Evolutionary conservation across 805 yeast species (phyloP), one percentile per base, ranked within the genome.

Genomic region (Starmerella bombi): DNA sequence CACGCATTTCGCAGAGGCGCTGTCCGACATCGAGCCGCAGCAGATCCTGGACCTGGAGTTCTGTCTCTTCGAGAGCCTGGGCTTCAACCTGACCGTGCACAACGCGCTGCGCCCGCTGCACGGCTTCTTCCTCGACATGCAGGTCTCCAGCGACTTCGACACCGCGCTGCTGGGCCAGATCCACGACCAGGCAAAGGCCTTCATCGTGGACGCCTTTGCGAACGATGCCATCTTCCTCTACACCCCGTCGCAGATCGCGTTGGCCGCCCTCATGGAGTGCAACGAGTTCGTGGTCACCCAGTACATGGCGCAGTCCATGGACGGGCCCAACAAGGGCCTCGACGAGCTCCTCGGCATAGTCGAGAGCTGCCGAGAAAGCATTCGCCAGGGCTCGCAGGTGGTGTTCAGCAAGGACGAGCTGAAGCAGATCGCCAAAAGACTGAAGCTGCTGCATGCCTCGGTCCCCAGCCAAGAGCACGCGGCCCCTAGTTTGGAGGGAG

Each of bases 221-320:
- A 75, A 88, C 16, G 94, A 91, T 56, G 86, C 73, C 3, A 64
- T 70, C 7, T 88, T 83, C 51, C 63, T 75, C 27, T 88, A 63
- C 60, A 77, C 97, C 0, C 99, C 99, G 1, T 94, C 97, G 1
- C 98, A 91, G 55, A 82, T 91, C 23, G 95, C 97, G 1, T 64
- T 91, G 38, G 91, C 95, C 0, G 83, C 91, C 14, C 66, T 86
- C 55, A 73, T 79, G 61, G 67, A 70, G 40, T 72, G 69, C 12
- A 81, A 84, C 59, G 74, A 69, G 46, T 72, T 69, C 19, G 60
- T 81, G 29, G 72, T 80, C 2, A 73, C 72, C 40, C 67, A 74
- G 46, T 86, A 86, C 59, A 60, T 88, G 48, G 66, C 70, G 49
- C 82, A 80, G 57, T 77, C 77, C 49, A 64, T 67, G 34, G 55